These are phyloP conservation scores for Ramaria sp. DNA, from an alignment of 768 basidiomycete genomes.

Conservation along the genomic window DNA sequence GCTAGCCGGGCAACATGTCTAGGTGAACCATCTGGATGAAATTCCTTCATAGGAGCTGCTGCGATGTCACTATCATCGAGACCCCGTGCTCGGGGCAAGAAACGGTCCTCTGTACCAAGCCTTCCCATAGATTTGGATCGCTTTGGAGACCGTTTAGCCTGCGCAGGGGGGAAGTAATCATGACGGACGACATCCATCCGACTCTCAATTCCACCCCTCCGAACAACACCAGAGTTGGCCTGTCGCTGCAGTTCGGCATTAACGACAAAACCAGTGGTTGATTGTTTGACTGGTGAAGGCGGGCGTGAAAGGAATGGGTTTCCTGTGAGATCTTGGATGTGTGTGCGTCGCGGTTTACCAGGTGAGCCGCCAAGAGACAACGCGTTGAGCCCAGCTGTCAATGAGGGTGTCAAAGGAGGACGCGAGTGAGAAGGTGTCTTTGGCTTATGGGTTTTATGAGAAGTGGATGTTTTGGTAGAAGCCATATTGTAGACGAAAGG, in stretches of 20 bases:
- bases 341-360: slow-evolving; percentile 19
- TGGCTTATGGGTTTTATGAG: slow-evolving; percentile 16
- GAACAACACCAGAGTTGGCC: slow-evolving; percentile 55
- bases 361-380: slow-evolving; percentile 14
- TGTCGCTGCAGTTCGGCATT: slow-evolving; percentile 49
- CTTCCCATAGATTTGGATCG: slow-evolving; percentile 44
- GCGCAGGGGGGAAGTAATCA: slow-evolving; percentile 57
- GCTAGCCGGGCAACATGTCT: slow-evolving; percentile 71
- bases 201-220: slow-evolving; percentile 69
- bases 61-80: slow-evolving; percentile 43
- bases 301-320: slow-evolving; percentile 30
- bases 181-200: slow-evolving; percentile 65
- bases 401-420: slow-evolving; percentile 36
- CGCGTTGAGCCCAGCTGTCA: slow-evolving; percentile 28
- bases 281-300: slow-evolving; percentile 55
- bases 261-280: slow-evolving; percentile 32
- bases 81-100: slow-evolving; percentile 9
- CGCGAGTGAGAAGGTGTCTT: slow-evolving; percentile 39
- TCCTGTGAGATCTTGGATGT: slow-evolving; percentile 4
- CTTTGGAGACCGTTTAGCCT: slow-evolving; percentile 44
- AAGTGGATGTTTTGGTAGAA: slow-evolving; percentile 6
- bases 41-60: slow-evolving; percentile 46
- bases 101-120: slow-evolving; percentile 1
- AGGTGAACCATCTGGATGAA: slow-evolving; percentile 53
- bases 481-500: slow-evolving; percentile 1